Percentiles rank a stretch among this genome's conserved stretches.
These are phyloP conservation scores for Neurospora terricola DNA, from an alignment of 495 filamentous ascomycete species.

Conservation along the genomic window DNA sequence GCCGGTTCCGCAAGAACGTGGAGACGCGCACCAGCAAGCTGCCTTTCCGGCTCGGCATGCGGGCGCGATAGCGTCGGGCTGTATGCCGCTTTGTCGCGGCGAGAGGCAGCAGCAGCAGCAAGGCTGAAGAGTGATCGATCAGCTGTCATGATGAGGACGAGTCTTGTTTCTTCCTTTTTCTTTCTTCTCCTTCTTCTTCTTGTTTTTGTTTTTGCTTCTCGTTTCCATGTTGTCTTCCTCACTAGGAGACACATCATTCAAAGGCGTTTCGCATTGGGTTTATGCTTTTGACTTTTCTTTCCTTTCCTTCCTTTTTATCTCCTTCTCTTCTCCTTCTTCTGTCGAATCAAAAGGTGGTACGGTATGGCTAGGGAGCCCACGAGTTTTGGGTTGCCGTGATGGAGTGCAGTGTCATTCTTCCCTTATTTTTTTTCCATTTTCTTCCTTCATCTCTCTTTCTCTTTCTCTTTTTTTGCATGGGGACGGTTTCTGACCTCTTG, in stretches of 20 bases:
- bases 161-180: neutral
- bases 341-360: neutral
- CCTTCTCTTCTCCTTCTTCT: neutral
- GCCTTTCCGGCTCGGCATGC: constrained; percentile 24
- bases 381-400: neutral
- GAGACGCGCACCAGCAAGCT: constrained; percentile 21
- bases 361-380: neutral
- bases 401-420: neutral
- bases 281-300: neutral
- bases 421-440: neutral
- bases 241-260: neutral
- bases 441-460: neutral
- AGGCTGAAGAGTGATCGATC: neutral
- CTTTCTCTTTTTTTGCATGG: neutral
- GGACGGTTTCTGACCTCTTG: neutral
- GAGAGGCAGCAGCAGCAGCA: neutral
- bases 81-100: neutral
- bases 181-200: neutral
- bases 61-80: neutral
- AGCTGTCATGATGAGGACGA: neutral
- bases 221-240: neutral
- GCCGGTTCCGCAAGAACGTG: constrained; percentile 27
- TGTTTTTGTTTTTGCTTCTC: neutral
- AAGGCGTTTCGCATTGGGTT: neutral
- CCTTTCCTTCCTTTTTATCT: neutral